Evolutionary conservation across 805 yeast genomes (phyloP).

Genomic region (Barnettozyma sp.): DNA sequence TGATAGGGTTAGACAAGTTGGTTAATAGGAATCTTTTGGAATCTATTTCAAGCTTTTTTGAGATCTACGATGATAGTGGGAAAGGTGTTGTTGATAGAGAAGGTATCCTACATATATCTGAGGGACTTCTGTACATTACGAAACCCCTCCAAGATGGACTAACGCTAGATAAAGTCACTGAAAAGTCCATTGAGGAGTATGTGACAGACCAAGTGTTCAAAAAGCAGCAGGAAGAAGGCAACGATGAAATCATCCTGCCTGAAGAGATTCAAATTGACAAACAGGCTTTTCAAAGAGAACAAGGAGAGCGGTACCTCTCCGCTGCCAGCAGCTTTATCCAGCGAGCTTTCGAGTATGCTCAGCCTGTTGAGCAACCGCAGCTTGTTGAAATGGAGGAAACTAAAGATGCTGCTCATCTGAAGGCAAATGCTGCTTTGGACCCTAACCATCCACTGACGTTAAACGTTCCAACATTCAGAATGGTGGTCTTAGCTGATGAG

Average conservation of each 20-base stretch:
- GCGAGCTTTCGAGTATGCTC: constrained; percentile 86
- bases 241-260: constrained; percentile 44
- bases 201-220: constrained; percentile 54
- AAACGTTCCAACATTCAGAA: constrained; percentile 82
- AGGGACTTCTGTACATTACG: constrained; percentile 76
- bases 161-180: constrained; percentile 58
- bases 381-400: constrained; percentile 37
- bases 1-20: constrained; percentile 63
- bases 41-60: constrained; percentile 70
- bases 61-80: constrained; percentile 56
- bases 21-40: constrained; percentile 71
- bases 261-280: constrained; percentile 56
- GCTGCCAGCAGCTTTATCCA: constrained; percentile 85
- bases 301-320: constrained; percentile 72
- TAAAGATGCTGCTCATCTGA: constrained; percentile 22
- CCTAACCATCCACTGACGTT: constrained; percentile 71
- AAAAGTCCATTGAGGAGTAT: constrained; percentile 53
- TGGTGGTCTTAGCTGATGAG: constrained; percentile 92
- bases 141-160: constrained; percentile 78
- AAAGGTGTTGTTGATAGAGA: constrained; percentile 66
- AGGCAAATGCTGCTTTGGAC: constrained; percentile 75
- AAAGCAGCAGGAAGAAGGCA: constrained; percentile 25
- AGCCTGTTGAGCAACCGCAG: constrained; percentile 47
- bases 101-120: constrained; percentile 77
- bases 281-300: constrained; percentile 53